Percentiles rank a stretch among this genome's conserved stretches.
These are phyloP conservation scores for Ceratocystis cacaofunesta DNA, from an alignment of 2,329 filamentous ascomycete species.

Conservation along the genomic window DNA sequence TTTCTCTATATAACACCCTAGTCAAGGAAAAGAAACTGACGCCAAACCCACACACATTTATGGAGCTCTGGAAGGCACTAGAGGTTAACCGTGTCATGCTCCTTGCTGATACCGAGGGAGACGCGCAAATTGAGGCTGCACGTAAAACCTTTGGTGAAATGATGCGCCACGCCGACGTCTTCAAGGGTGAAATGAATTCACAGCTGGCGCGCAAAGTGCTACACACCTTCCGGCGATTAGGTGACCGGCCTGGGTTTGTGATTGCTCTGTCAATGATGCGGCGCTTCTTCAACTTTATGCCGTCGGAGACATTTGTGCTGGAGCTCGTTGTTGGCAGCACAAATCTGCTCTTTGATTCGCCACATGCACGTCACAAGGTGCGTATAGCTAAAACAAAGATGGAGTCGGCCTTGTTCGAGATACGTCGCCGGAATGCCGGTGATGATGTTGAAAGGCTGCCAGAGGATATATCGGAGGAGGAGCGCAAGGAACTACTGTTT, in stretches of 20 bases:
- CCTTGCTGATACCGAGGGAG: conserved; percentile 22
- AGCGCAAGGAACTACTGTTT: conserved; percentile 28
- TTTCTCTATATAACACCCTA: conserved; percentile 41
- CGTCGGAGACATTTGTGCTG: conserved; percentile 32
- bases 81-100: conserved; percentile 34
- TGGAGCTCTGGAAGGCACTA: conserved; percentile 49
- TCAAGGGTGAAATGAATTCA: conserved; percentile 28
- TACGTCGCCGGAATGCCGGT: conserved; percentile 13
- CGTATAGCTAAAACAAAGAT: conserved; percentile 30
- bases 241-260: conserved; percentile 32
- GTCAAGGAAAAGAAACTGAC: conserved; percentile 33
- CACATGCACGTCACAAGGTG: conserved; percentile 28
- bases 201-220: conserved; percentile 36
- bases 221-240: conserved; percentile 35
- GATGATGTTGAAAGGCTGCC: conserved; percentile 21
- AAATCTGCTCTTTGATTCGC: conserved; percentile 30
- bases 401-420: conserved; percentile 24
- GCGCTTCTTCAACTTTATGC: conserved; percentile 30
- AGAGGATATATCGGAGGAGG: conserved; percentile 25
- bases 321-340: conserved; percentile 33
- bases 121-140: conserved; percentile 24
- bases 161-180: conserved; percentile 34
- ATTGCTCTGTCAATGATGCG: conserved; percentile 32
- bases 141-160: conserved; percentile 34
- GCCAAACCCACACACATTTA: conserved; percentile 55